Conservation (phyloP, 331 rosid genomes). For the Acacia pycnantha region DNA sequence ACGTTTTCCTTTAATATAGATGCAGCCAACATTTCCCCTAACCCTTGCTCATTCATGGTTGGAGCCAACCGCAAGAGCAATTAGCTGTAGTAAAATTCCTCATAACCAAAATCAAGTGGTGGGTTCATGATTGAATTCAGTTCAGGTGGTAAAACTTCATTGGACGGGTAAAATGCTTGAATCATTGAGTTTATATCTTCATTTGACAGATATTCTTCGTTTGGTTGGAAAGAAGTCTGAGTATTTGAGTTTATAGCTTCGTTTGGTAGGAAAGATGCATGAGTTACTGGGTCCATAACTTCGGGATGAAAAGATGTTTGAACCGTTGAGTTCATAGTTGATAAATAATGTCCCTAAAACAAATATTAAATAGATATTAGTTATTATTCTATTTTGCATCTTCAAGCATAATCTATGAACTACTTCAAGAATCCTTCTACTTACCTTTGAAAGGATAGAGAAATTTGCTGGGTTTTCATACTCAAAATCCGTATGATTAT, state of each 20-base stretch:
- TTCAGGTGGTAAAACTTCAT: neutral
- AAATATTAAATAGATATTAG: neutral
- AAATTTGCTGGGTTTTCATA: neutral
- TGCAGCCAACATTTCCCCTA: neutral
- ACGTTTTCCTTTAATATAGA: neutral
- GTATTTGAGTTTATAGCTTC: neutral
- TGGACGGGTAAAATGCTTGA: neutral
- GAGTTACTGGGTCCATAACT: neutral
- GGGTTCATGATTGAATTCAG: neutral
- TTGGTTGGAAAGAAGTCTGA: neutral
- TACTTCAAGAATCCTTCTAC: neutral
- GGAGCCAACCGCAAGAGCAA: neutral
- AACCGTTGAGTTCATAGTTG: neutral
- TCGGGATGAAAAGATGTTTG: neutral
- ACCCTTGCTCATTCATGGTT: neutral
- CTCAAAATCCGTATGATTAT: neutral
- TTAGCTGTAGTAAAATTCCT: neutral
- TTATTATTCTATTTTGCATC: neutral
- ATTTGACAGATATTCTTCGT: neutral
- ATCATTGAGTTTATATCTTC: neutral
- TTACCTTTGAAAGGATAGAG: constrained; percentile 16
- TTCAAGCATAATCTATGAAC: neutral
- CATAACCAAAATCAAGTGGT: neutral
- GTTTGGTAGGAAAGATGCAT: neutral
- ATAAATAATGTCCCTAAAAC: neutral